Percentiles rank a stretch among this genome's conserved stretches.
Evolutionary conservation across 176 grass and related monocot genomes (phyloP).

Genomic region (Juncus inflexus): DNA sequence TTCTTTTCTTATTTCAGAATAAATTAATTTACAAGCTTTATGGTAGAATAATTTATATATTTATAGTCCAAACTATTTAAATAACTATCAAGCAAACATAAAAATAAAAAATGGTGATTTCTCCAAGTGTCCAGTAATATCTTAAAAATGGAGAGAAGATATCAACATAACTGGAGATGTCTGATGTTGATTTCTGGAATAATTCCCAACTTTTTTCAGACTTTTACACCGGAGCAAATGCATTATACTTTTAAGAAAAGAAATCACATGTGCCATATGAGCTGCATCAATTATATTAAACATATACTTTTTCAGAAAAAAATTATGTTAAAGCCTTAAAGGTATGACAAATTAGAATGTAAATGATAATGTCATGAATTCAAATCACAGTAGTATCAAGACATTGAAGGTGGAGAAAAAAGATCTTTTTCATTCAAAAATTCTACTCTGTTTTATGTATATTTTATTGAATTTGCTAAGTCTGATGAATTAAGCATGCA

Average conservation of each 20-base stretch:
- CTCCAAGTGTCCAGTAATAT: neutral
- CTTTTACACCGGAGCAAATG: slow-evolving; percentile 12
- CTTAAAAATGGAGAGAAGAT: neutral
- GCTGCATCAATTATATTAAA: neutral
- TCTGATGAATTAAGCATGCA: no score
- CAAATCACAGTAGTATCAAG: no score
- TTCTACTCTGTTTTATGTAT: no score
- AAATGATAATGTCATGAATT: no score
- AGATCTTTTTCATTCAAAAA: no score
- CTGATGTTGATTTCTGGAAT: slow-evolving; percentile 18
- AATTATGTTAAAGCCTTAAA: no score
- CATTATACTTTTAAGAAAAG: neutral
- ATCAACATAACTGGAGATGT: neutral
- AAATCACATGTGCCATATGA: slow-evolving; percentile 3
- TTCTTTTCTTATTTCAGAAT: neutral
- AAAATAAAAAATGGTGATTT: neutral
- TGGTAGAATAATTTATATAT: no score
- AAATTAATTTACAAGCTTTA: neutral
- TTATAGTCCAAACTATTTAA: no score
- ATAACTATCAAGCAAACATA: neutral
- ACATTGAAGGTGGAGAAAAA: no score
- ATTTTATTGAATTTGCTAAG: no score
- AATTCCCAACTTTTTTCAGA: neutral
- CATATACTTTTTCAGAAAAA: no score
- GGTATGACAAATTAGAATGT: no score